A percentile compares a stretch with the other conserved stretches of the same genome.
Conservation (phyloP, 2,329 filamentous ascomycete species). For the Cyanodermella asteris region DNA sequence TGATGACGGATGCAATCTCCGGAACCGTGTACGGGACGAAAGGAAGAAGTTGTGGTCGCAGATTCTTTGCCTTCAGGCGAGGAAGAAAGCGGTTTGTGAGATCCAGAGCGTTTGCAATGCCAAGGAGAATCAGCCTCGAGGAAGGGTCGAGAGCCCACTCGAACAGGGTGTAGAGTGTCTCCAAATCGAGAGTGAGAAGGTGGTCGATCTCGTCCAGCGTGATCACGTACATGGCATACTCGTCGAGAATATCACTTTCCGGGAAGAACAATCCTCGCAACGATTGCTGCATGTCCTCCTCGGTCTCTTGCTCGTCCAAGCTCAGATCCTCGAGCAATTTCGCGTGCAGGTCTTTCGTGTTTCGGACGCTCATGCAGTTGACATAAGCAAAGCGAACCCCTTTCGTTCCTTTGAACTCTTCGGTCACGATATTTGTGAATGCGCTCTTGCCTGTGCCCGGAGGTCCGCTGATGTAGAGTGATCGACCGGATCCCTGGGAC, state of each 20-base stretch:
- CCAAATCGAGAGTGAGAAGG: constrained; percentile 68
- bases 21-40: constrained; percentile 79
- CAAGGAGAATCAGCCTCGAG: constrained; percentile 64
- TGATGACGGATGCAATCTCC: constrained; percentile 77
- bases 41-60: constrained; percentile 73
- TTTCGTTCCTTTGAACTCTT: constrained; percentile 29
- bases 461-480: constrained; percentile 84
- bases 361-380: constrained; percentile 95
- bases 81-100: constrained; percentile 88
- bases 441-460: constrained; percentile 95
- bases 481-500: constrained; percentile 43
- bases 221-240: constrained; percentile 46
- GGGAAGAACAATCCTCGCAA: constrained; percentile 52
- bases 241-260: constrained; percentile 30
- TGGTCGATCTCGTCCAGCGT: constrained; percentile 91
- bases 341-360: constrained; percentile 62
- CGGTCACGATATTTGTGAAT: constrained; percentile 61
- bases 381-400: constrained; percentile 52
- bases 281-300: constrained; percentile 43
- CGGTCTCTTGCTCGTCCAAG: constrained; percentile 35
- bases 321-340: constrained; percentile 53
- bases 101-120: constrained; percentile 90
- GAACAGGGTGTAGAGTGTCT: constrained; percentile 81
- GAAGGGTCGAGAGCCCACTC: constrained; percentile 76
- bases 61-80: constrained; percentile 72